Base-by-base conservation (phyloP, 2,329 filamentous ascomycete species). In the Aureobasidium sp. region DNA sequence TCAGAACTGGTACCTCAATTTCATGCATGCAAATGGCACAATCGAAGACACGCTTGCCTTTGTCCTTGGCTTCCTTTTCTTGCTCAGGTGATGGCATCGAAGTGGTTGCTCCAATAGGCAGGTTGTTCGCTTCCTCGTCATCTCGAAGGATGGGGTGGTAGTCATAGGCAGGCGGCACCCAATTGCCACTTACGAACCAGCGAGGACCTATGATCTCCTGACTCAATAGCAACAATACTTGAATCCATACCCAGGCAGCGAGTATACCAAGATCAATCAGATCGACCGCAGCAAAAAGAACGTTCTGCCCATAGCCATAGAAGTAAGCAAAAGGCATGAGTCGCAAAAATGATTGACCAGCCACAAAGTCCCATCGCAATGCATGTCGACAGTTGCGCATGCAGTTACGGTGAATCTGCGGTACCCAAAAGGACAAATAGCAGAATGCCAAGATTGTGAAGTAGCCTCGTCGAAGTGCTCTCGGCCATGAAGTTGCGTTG, bases 21-120 rank as follows among this genome's bases (percentile, higher is more conserved):
- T 89, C 82, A 75, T 96, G 92, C 76, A 93, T 89, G 73, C 94
- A 99, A 67, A 99, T 97, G 20, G 92, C 91, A 74, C 94, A 99
- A 76, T 97, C 92, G 64, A 96, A 94, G 0, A 83, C 71, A 43
- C 81, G 81, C 69, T 79, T 82, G 73, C 84, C 81, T 64, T 81
- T 82, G 55, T 78, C 77, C 67, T 78, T 81, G 61, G 78, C 74
- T 65, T 78, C 75, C n/a, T 59, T 63, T 44, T 44, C 39, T 27
- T 39, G 52, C 20, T 47, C 37, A 4, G 61, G 37, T 9, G 44
- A 51, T 8, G 55, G 34, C 44, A 34, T 36, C 10, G 44, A 50
- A 12, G 3, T 60, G 17, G 57, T 50, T 0, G 73, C 81, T 0
- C 92, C 91, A 63, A 96, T 89, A 0, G 92, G 92, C 65, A 96